Evolutionary conservation across 495 filamentous ascomycete genomes (phyloP), one percentile per base, ranked within the genome.

Genomic region (Penicillium tannophilum): DNA sequence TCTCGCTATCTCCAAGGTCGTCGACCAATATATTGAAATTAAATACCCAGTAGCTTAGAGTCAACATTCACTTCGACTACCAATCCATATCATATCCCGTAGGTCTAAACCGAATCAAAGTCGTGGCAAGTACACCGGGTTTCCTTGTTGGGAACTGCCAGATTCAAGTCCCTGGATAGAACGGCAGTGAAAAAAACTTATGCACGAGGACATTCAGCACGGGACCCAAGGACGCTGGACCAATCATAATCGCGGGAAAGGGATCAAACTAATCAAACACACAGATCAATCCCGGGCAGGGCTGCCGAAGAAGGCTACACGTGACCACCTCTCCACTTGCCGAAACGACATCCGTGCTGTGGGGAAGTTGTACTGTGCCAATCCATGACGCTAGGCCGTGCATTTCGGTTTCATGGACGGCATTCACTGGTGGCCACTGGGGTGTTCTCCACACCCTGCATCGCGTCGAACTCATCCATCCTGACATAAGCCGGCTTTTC

Each of bases 281-380:
- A 36, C 0, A 11, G 9, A 12, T 14, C 6, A 68, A 62, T 72
- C 70, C 70, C 70, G 72, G 62, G 33, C 59, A 53, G 52, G 53
- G 42, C 57, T 72, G 65, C 71, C 68, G 73, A 69, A 30, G 23
- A 0, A 6, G 6, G 1, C 10, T 42, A 68, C 72, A 74, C 72
- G 71, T 74, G 72, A 3, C 0, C 35, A 0, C 1, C 53, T 43
- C 68, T 68, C 53, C 36, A 54, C 52, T 43, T 55, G 53, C 53
- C 42, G 53, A 45, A 45, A 20, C 24, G n/a, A 12, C 16, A 46
- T 28, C 52, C 52, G 52, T 12, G 39, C n/a, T 47, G 53, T 45
- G 30, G 53, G 28, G 53, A 19, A 33, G 14, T 7, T 35, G 6
- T 5, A 17, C 24, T 35, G 35, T 35, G 30, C 14, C 30, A 14